Percentiles rank a stretch among this genome's conserved stretches.
Conservation (phyloP, 148 eudicot species). For the Arctostaphylos glauca region DNA sequence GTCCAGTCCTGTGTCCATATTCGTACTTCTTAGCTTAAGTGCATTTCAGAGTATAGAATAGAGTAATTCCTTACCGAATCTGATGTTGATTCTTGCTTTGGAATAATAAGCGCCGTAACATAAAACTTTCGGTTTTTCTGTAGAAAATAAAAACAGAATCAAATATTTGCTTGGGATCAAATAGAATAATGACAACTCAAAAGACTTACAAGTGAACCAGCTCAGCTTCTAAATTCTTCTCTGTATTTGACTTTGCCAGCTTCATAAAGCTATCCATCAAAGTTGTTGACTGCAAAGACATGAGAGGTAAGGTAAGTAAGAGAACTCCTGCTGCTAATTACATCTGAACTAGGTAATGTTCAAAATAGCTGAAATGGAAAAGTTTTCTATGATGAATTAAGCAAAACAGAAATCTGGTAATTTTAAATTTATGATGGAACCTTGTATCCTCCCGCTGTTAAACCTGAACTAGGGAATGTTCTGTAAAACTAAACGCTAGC, state of each 20-base stretch:
- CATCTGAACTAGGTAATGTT: background rate
- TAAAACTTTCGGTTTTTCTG: slow-evolving; percentile 89
- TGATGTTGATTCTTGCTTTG: too few relatives aligned
- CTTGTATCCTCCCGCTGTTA: background rate
- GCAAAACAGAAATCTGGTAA: background rate
- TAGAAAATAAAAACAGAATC: slow-evolving; percentile 12
- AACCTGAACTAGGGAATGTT: background rate
- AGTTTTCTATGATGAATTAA: background rate
- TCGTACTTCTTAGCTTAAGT: too few relatives aligned
- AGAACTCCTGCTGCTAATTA: slow-evolving; percentile 24
- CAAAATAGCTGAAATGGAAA: background rate
- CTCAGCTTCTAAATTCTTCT: too few relatives aligned
- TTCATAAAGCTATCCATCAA: too few relatives aligned
- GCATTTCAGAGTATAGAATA: too few relatives aligned
- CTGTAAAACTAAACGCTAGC: slow-evolving; percentile 4
- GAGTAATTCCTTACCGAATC: too few relatives aligned
- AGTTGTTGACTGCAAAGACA: too few relatives aligned
- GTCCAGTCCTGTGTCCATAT: too few relatives aligned
- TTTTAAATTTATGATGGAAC: background rate
- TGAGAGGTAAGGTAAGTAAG: too few relatives aligned
- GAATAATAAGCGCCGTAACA: too few relatives aligned
- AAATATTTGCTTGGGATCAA: slow-evolving; percentile 1
- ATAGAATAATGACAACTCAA: background rate
- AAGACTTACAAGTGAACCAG: slow-evolving; percentile 84
- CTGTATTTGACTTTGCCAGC: too few relatives aligned